phyloP scores from a whole-genome alignment of 441 rosid genomes.

The Euphorbia neoarborescens region DNA sequence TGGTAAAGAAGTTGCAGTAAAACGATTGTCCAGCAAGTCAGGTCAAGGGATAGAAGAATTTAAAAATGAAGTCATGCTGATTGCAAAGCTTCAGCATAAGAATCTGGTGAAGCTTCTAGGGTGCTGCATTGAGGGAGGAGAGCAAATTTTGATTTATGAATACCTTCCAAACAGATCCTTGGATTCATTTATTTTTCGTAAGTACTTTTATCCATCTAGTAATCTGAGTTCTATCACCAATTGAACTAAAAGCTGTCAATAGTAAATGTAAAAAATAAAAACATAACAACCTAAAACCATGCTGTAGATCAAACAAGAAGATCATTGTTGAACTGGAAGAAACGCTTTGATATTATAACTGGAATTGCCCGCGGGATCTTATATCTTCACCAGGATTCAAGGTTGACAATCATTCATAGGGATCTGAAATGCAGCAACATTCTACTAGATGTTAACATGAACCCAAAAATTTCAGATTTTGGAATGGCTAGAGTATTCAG shows the following conservation, averaged over 20 bases:
- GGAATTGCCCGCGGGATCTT: conserved; percentile 54
- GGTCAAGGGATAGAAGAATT: conserved; percentile 52
- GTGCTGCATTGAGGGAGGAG: conserved; percentile 45
- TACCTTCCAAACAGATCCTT: conserved; percentile 52
- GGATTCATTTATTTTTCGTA: conserved; percentile 49
- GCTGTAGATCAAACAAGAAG: conserved; percentile 27
- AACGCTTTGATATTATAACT: conserved; percentile 34
- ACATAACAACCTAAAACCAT: neutral
- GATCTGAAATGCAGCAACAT: conserved; percentile 57
- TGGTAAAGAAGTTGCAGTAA: conserved; percentile 50
- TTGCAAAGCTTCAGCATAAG: conserved; percentile 55
- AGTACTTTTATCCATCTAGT: neutral
- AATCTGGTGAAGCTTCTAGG: conserved; percentile 60
- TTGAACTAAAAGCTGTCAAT: neutral
- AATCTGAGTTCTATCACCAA: neutral
- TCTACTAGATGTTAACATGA: conserved; percentile 16
- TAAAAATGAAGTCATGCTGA: conserved; percentile 45
- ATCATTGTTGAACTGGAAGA: conserved; percentile 33
- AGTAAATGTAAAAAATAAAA: neutral
- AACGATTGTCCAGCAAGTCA: conserved; percentile 42
- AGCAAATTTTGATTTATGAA: conserved; percentile 54
- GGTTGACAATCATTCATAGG: conserved; percentile 54
- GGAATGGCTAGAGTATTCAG: conserved; percentile 17
- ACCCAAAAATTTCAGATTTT: conserved; percentile 22
- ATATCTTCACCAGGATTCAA: conserved; percentile 58